Base-by-base conservation (phyloP, 2,329 filamentous ascomycete genomes). In the Calonectria leucothoes region DNA sequence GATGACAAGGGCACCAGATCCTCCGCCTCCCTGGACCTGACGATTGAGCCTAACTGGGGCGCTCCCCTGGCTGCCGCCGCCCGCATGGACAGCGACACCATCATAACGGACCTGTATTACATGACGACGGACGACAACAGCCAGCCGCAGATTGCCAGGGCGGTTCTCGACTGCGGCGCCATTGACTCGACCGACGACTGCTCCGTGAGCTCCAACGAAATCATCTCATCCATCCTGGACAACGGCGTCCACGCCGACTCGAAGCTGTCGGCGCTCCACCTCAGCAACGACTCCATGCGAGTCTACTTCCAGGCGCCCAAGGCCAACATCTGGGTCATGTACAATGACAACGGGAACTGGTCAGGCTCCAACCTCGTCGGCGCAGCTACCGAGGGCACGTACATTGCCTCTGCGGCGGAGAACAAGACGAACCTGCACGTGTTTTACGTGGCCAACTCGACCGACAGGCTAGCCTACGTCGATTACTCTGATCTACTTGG, bases 41-140 rank as follows among this genome's bases (percentile, higher is more conserved):
- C 71, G 2, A 75, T 79, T 29, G 71, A 73, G 45, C 77, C 77
- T 20, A 74, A 69, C 52, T 75, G 70, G 27, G 77, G 77, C 5
- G 74, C 75, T 7, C 74, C 77, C 14, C 63, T 79, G 20, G 77
- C 77, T 2, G 74, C 75, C 8, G 65, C 70, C 14, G 49, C 74
- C n/a, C 31, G 63, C 3, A 51, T 66, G 49, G 69, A 48, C 5
- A 57, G 74, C 29, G 57, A 70, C 20, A n/a, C 48, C 6, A 67
- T 74, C 29, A 67, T 37, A 10, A 71, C 72, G 6, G 66, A 71
- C 25, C 64, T 79, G 11, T 79, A 72, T 57, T 79, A 79, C 48
- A 57, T 79, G 17, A 72, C 73, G 31, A 73, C 73, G 4, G 42
- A 52, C 1, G 42, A 52, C 1, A 52, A 70, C 42, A 68, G 69